Evolutionary conservation across 2,329 filamentous ascomycete species (phyloP).

Genomic region (Colletotrichum brevisporum): DNA sequence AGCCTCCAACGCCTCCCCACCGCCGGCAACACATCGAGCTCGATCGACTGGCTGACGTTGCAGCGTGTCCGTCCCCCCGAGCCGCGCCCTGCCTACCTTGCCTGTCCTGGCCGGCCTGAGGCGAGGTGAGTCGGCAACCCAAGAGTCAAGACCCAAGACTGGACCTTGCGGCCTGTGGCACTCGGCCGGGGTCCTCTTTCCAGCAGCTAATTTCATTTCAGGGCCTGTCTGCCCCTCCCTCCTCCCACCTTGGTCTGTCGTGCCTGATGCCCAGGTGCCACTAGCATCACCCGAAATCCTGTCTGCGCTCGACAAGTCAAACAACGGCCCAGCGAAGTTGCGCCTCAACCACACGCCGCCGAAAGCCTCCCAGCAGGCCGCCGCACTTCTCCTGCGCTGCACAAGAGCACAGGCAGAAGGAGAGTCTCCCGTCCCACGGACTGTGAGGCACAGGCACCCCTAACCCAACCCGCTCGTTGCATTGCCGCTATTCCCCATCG

Average conservation of each 20-base stretch:
- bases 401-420: slow-evolving; percentile 3
- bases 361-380: slow-evolving; percentile 19
- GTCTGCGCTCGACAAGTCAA: slow-evolving; percentile 29
- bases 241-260: slow-evolving; percentile 23
- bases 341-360: slow-evolving; percentile 33
- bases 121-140: slow-evolving; percentile 6
- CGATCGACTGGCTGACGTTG: slow-evolving; percentile 17
- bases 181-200: slow-evolving; percentile 36
- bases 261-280: slow-evolving; percentile 34
- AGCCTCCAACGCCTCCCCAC: neutral
- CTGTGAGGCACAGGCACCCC: slow-evolving; percentile 22
- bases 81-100: neutral
- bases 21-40: slow-evolving; percentile 18
- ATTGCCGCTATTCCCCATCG: slow-evolving; percentile 34
- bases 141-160: neutral
- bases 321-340: slow-evolving; percentile 31
- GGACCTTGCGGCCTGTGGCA: slow-evolving; percentile 22
- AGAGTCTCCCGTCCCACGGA: slow-evolving; percentile 19
- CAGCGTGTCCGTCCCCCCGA: neutral
- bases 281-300: slow-evolving; percentile 34
- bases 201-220: slow-evolving; percentile 41
- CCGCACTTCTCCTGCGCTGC: slow-evolving; percentile 13
- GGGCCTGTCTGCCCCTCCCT: slow-evolving; percentile 37
- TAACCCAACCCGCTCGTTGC: slow-evolving; percentile 22
- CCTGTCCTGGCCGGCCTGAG: slow-evolving; percentile 8